Evolutionary conservation across 192 early-diverging fungal genomes (phyloP), one percentile per base, ranked within the genome.

Genomic region (Dissophora ornata): DNA sequence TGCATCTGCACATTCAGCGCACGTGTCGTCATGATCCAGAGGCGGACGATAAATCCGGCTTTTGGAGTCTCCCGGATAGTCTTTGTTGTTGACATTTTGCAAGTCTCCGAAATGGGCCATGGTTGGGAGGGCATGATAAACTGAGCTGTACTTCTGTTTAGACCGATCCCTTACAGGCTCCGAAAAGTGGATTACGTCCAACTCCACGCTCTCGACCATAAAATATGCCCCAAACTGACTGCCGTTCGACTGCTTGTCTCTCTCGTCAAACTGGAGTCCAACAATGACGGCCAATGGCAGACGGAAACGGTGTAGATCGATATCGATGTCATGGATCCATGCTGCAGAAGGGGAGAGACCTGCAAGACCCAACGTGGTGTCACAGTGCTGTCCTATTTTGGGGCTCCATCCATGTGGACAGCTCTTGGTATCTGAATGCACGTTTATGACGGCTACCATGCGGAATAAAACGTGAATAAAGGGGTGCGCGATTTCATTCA

Each of bases 181-280:
- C 19, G 57, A 55, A 52, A 74, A 74, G 11, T 65, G 55, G 3
- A 74, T 44, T 2, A 21, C 70, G 29, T 74, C 70, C 29, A 74
- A n/a, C 1, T 36, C 36, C 19, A 74, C 8, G 36, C 28, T 54
- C 4, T 74, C 70, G 21, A 59, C 47, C 21, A 34, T 19, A 54
- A 74, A 65, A 21, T 64, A 74, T 22, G 45, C 66, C 0, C 33
- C 11, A 22, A 42, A 21, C 15, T n/a, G 44, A n/a, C 15, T 48
- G 5, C 28, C 22, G 11, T 4, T 51, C 12, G 44, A 47, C 21
- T 34, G 42, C 21, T n/a, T 55, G 21, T 21, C 36, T 22, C n/a
- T 28, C 13, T 62, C 44, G 22, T 21, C n/a, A 16, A 25, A 57
- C 21, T 58, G 56, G 12, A 71, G 40, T 6, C 60, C 60, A 25